Percentiles rank a stretch among this genome's conserved stretches.
Conservation (phyloP, 1,139 yeast genomes). For the Lodderomyces oxycetoniae region DNA sequence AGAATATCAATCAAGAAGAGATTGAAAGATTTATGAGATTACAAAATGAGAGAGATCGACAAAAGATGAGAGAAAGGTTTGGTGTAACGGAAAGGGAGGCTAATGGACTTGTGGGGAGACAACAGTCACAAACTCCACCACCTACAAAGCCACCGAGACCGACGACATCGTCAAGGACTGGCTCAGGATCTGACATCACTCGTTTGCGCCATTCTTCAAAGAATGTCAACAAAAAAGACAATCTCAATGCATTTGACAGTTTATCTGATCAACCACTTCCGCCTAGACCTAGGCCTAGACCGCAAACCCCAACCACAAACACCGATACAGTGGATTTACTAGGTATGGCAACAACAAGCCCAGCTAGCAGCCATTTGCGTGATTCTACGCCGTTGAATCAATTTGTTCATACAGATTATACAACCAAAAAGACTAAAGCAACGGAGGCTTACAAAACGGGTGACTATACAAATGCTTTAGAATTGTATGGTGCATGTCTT, state of each 20-base stretch:
- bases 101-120: not conserved
- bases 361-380: conserved; percentile 7
- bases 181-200: too few species aligned
- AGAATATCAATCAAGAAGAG: conserved; percentile 40
- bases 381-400: conserved; percentile 28
- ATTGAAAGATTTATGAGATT: conserved; percentile 35
- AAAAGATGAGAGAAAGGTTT: conserved; percentile 26
- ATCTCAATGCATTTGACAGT: too few species aligned
- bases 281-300: conserved; percentile 1
- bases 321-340: conserved; percentile 22
- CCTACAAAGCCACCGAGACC: conserved; percentile 7
- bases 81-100: conserved; percentile 11
- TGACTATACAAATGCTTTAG: conserved; percentile 68
- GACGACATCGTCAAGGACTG: not conserved
- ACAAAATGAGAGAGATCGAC: conserved; percentile 39
- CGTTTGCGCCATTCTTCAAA: too few species aligned
- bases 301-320: not conserved
- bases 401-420: conserved; percentile 47
- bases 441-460: conserved; percentile 67
- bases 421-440: conserved; percentile 57
- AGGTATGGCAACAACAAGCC: conserved; percentile 12
- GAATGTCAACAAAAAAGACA: too few species aligned
- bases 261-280: too few species aligned
- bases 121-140: conserved; percentile 3
- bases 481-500: conserved; percentile 58